Percentiles rank a stretch among this genome's conserved stretches.
Evolutionary conservation across 2,329 filamentous ascomycete genomes (phyloP).

Genomic region (Orbilia blumenaviensis): DNA sequence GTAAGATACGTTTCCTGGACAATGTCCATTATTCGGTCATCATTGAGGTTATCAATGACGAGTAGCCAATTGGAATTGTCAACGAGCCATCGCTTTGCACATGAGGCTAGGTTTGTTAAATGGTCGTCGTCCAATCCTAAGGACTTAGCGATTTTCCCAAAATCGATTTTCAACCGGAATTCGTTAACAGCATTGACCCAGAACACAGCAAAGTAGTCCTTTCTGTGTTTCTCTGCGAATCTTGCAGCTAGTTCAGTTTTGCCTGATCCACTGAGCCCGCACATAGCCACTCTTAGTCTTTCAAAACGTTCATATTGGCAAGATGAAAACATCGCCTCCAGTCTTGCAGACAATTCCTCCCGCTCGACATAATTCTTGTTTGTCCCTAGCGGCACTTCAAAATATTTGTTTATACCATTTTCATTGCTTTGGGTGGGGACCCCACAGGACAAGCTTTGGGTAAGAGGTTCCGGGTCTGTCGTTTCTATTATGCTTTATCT

Average conservation of each 20-base stretch:
- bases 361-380: background rate
- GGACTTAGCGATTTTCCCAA: too few relatives aligned
- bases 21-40: background rate
- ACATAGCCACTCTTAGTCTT: background rate
- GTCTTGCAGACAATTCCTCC: background rate
- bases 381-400: background rate
- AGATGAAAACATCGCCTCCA: background rate
- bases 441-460: too few relatives aligned
- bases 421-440: too few relatives aligned
- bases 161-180: background rate
- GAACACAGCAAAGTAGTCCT: background rate
- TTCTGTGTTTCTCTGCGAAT: background rate
- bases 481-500: too few relatives aligned
- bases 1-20: background rate
- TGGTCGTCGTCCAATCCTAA: too few relatives aligned
- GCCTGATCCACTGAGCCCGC: background rate
- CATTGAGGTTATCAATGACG: slow-evolving; percentile 1
- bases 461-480: too few relatives aligned
- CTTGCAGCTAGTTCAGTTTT: background rate
- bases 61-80: background rate
- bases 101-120: background rate
- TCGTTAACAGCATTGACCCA: background rate
- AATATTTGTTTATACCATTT: background rate
- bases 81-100: background rate
- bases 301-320: too few relatives aligned